These are phyloP conservation scores for Mortierella sp. DNA, from an alignment of 371 early-diverging fungal species.

Conservation along the genomic window DNA sequence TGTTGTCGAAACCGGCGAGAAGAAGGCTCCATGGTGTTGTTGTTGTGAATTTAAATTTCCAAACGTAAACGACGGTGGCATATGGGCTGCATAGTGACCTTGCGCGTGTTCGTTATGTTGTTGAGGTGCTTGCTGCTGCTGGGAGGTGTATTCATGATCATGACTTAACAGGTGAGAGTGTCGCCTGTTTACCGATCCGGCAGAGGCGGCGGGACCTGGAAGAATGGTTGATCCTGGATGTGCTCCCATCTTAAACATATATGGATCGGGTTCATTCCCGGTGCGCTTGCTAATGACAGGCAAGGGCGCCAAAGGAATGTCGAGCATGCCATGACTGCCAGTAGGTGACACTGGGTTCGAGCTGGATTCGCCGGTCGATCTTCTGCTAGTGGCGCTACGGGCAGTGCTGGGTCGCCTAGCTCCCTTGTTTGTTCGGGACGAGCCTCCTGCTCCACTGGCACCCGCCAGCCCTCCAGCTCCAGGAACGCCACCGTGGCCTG, in stretches of 20 bases:
- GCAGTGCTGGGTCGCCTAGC: constrained; percentile 44
- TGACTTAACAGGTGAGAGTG: constrained; percentile 47
- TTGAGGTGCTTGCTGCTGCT: constrained; percentile 17
- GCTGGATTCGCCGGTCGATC: constrained; percentile 17
- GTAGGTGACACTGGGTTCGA: constrained; percentile 29
- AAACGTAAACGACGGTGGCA: constrained; percentile 28
- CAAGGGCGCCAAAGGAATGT: constrained; percentile 28
- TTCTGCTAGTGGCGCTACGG: constrained; percentile 35
- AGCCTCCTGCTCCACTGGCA: constrained; percentile 16
- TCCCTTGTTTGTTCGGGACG: constrained; percentile 29
- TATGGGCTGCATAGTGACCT: constrained; percentile 14
- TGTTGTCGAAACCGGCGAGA: constrained; percentile 12
- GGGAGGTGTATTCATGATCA: constrained; percentile 45
- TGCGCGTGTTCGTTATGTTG: constrained; percentile 14
- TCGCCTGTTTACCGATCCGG: constrained; percentile 25
- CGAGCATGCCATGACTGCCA: constrained; percentile 16
- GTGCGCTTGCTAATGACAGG: constrained; percentile 25
- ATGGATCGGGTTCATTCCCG: constrained; percentile 25
- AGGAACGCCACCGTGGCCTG: constrained; percentile 8
- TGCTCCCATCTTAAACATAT: constrained; percentile 33
- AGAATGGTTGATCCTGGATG: constrained; percentile 23
- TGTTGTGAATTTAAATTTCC: constrained; percentile 16
- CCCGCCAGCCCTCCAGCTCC: constrained; percentile 22
- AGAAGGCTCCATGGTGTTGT: constrained; percentile 27
- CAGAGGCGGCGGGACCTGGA: constrained; percentile 7